phyloP scores from a whole-genome alignment of 1,139 yeast species.

The Suhomyces atakaporum region DNA sequence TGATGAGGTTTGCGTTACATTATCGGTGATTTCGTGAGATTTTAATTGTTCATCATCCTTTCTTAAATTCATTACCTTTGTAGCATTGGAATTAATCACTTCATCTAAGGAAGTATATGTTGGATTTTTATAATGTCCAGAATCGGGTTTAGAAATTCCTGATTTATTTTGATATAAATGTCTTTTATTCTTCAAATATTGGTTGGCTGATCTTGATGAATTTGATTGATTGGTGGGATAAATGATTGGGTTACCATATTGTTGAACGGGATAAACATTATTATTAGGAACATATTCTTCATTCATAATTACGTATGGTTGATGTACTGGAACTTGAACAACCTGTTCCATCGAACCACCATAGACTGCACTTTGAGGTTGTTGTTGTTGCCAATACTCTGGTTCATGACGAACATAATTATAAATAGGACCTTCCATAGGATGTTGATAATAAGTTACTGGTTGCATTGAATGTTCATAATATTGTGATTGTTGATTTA shows the following conservation, averaged over 20 bases:
- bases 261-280: conserved; percentile 16
- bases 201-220: conserved; percentile 5
- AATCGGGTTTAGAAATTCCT: conserved; percentile 14
- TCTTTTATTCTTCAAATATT: conserved; percentile 29
- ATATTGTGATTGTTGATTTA: conserved; percentile 16
- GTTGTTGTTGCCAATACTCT: conserved; percentile 26
- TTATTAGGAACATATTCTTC: conserved; percentile 19
- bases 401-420: conserved; percentile 21
- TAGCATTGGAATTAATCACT: conserved; percentile 19
- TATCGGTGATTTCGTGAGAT: conserved; percentile 14
- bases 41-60: conserved; percentile 15
- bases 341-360: conserved; percentile 17
- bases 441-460: conserved; percentile 11
- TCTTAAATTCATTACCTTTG: conserved; percentile 19
- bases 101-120: conserved; percentile 18
- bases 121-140: conserved; percentile 8
- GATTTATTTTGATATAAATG: conserved; percentile 21
- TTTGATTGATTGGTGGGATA: conserved; percentile 16
- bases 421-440: conserved; percentile 9
- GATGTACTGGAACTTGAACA: conserved; percentile 15
- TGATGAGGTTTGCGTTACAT: conserved; percentile 25
- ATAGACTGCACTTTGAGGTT: conserved; percentile 13
- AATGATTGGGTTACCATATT: conserved; percentile 12
- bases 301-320: conserved; percentile 17
- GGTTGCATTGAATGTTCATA: conserved; percentile 13